Conservation (phyloP, 2,329 filamentous ascomycete genomes). For the Rosellinia necatrix region DNA sequence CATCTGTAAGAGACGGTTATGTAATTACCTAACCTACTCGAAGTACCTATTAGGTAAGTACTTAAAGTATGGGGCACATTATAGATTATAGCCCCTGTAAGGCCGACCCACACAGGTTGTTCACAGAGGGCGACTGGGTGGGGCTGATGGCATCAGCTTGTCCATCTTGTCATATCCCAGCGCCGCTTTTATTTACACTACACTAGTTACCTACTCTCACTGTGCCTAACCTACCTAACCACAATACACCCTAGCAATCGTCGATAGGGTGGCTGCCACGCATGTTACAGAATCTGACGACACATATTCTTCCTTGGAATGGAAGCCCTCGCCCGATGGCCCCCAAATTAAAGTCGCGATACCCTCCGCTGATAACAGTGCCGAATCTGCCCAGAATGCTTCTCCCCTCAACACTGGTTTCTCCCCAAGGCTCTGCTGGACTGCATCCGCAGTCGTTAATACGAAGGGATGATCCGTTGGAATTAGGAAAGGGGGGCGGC, state of each 20-base stretch:
- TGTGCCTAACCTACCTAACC: too few relatives aligned
- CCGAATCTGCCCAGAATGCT: slow-evolving; percentile 50
- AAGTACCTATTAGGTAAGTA: too few relatives aligned
- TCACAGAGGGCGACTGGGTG: slow-evolving; percentile 1
- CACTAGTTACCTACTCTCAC: too few relatives aligned
- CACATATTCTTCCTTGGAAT: slow-evolving; percentile 12
- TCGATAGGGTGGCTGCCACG: slow-evolving; percentile 1
- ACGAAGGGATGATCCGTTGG: slow-evolving; percentile 48
- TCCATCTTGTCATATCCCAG: too few relatives aligned
- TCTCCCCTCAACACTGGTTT: slow-evolving; percentile 38
- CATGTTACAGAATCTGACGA: slow-evolving; percentile 4
- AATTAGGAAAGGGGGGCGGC: slow-evolving; percentile 50
- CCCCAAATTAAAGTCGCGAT: slow-evolving; percentile 15
- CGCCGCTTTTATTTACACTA: too few relatives aligned
- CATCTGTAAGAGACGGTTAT: too few relatives aligned
- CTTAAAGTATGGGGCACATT: too few relatives aligned
- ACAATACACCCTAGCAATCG: slow-evolving; percentile 1
- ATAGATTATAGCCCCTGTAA: too few relatives aligned
- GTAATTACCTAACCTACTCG: too few relatives aligned
- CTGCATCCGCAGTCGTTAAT: slow-evolving; percentile 38
- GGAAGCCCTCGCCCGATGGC: slow-evolving; percentile 8
- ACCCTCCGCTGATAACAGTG: slow-evolving; percentile 7
- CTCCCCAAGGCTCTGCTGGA: slow-evolving; percentile 36
- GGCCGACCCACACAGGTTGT: too few relatives aligned
- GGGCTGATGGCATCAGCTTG: too few relatives aligned